Conservation (phyloP, 2,329 filamentous ascomycete species). For the Diaporthe sp. region DNA sequence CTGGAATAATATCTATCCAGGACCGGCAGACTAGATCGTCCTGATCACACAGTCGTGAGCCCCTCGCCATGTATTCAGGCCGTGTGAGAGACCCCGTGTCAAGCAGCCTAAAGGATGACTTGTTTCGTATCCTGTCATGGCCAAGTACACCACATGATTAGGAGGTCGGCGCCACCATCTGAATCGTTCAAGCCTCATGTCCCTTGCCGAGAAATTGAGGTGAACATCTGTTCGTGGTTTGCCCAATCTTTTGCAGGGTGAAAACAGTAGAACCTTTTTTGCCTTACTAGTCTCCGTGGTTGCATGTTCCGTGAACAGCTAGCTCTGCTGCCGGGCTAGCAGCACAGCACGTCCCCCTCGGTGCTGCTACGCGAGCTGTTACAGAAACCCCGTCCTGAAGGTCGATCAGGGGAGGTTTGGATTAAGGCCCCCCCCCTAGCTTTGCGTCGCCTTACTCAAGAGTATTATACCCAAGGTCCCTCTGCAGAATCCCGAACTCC, state of each 20-base stretch:
- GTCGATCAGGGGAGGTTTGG: constrained; percentile 38
- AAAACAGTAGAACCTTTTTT: background rate
- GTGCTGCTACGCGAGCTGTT: constrained; percentile 41
- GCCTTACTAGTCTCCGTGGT: background rate
- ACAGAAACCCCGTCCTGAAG: constrained; percentile 40
- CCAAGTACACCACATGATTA: background rate
- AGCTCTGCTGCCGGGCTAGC: constrained; percentile 8
- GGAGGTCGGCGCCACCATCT: constrained; percentile 3
- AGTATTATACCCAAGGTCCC: constrained; percentile 3
- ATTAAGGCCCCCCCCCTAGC: constrained; percentile 8
- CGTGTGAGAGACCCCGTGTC: background rate
- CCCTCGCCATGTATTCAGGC: background rate
- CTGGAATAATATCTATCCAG: background rate
- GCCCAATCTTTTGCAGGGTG: background rate
- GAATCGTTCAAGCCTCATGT: constrained; percentile 14
- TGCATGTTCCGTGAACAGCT: background rate
- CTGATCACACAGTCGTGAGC: background rate
- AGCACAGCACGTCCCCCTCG: constrained; percentile 38
- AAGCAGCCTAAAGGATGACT: constrained; percentile 1
- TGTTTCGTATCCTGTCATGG: constrained; percentile 21
- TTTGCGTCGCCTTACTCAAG: constrained; percentile 17
- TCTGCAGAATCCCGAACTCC: background rate
- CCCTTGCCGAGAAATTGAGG: constrained; percentile 17
- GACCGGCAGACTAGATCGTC: background rate
- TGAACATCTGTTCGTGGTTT: constrained; percentile 1